Evolutionary conservation across 306 rosid species (phyloP).

Genomic region (Boehmeria nivea): DNA sequence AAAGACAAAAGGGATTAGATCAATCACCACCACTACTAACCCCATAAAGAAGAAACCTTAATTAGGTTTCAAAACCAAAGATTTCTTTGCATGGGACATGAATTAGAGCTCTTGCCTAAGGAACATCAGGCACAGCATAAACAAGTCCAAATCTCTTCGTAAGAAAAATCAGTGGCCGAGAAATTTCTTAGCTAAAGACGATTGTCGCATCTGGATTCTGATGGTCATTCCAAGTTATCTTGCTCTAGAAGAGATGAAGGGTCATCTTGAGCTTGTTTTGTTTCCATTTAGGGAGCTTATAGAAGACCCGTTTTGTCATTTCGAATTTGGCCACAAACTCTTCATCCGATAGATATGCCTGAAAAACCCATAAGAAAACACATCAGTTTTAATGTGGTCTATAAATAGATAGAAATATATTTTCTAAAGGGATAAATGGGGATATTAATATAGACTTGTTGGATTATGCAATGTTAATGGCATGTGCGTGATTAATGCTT

Average conservation of each 20-base stretch:
- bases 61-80: background rate
- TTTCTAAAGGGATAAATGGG: too few relatives aligned
- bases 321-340: slow-evolving; percentile 74
- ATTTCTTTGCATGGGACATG: background rate
- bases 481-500: too few relatives aligned
- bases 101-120: background rate
- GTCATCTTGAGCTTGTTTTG: slow-evolving; percentile 90
- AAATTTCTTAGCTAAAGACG: background rate
- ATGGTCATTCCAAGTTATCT: slow-evolving; percentile 2
- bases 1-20: background rate
- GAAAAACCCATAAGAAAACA: slow-evolving; percentile 25
- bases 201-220: too few relatives aligned
- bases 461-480: too few relatives aligned
- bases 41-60: background rate
- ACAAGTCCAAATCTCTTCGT: background rate
- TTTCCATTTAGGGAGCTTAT: slow-evolving; percentile 89
- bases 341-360: slow-evolving; percentile 76
- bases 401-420: background rate
- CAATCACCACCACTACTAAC: background rate
- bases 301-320: slow-evolving; percentile 55
- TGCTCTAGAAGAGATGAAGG: slow-evolving; percentile 55
- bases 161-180: background rate
- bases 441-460: too few relatives aligned
- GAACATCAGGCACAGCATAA: too few relatives aligned
- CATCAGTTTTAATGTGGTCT: background rate